Conservation (phyloP, 768 basidiomycete genomes). For the Lentinula raphanica region DNA sequence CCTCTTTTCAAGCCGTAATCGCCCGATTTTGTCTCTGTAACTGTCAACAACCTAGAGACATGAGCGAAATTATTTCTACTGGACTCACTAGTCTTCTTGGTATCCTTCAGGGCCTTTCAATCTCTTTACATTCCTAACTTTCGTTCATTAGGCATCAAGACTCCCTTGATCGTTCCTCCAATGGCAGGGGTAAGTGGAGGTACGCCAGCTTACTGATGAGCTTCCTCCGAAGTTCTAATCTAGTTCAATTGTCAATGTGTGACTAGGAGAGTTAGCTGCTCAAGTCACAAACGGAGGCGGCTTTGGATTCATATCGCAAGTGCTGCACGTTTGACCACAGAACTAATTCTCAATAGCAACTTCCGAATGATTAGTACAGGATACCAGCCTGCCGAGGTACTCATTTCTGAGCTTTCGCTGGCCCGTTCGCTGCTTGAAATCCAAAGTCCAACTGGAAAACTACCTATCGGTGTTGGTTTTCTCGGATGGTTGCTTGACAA, state of each 20-base stretch:
- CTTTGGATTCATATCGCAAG: constrained; percentile 61
- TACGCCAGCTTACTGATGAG: constrained; percentile 3
- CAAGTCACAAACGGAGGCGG: constrained; percentile 65
- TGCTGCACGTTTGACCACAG: neutral
- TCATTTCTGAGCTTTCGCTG: constrained; percentile 46
- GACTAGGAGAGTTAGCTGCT: constrained; percentile 50
- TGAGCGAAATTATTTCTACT: neutral
- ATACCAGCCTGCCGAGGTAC: constrained; percentile 37
- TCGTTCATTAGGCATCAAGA: constrained; percentile 38
- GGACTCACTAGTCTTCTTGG: neutral
- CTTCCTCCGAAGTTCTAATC: too few relatives aligned
- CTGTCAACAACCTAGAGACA: neutral
- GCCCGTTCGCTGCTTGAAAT: constrained; percentile 42
- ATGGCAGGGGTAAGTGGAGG: constrained; percentile 74
- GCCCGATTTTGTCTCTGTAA: too few relatives aligned
- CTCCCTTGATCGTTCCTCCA: constrained; percentile 59
- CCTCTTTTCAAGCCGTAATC: too few relatives aligned
- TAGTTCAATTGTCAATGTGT: too few relatives aligned
- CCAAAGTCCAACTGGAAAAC: constrained; percentile 23
- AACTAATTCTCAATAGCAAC: neutral
- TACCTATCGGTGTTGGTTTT: constrained; percentile 72
- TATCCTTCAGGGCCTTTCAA: neutral
- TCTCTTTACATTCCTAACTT: neutral
- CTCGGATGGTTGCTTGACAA: constrained; percentile 68
- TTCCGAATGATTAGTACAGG: constrained; percentile 26